phyloP scores from a whole-genome alignment of 2,329 filamentous ascomycete species.

The Plenodomus biglobosus region DNA sequence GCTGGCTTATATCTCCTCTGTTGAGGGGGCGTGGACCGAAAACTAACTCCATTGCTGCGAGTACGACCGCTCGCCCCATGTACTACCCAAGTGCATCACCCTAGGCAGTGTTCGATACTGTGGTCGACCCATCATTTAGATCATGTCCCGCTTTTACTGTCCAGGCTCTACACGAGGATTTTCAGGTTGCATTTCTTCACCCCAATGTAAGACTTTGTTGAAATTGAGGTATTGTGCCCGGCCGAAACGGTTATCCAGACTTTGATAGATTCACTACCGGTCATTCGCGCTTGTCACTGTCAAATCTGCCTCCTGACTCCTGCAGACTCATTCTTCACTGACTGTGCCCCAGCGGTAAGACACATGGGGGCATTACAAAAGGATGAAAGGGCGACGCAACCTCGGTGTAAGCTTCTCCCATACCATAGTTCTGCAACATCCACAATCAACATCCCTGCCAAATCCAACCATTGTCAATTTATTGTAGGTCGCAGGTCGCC shows the following conservation, averaged over 20 bases:
- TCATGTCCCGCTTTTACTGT: no score
- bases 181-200: no score
- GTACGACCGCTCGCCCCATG: no score
- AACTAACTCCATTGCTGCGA: no score
- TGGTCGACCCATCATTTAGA: no score
- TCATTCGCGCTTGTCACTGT: background rate
- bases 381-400: background rate
- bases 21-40: no score
- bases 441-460: background rate
- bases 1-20: no score
- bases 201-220: background rate
- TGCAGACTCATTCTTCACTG: background rate
- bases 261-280: conserved; percentile 2
- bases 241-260: conserved; percentile 10
- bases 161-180: no score
- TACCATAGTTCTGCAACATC: background rate
- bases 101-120: no score
- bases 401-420: background rate
- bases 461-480: background rate
- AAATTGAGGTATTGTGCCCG: background rate
- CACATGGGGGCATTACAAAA: background rate
- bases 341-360: background rate
- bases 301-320: conserved; percentile 4
- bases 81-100: no score
- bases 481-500: background rate